Conservation (phyloP, 306 rosid genomes). For the Quercus berberidifolia region DNA sequence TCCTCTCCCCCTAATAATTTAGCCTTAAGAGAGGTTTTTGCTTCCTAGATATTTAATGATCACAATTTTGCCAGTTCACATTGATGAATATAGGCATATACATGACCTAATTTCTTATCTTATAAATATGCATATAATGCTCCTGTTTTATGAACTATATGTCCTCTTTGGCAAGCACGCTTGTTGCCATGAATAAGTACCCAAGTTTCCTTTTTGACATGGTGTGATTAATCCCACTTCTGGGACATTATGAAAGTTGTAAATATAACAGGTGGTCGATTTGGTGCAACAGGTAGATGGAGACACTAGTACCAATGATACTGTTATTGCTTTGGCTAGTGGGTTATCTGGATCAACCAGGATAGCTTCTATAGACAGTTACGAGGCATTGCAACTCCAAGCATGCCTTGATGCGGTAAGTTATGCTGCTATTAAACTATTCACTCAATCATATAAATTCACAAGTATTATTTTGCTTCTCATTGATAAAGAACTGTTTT, state of each 20-base stretch:
- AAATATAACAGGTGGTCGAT: conserved; percentile 13
- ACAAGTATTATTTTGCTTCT: not conserved
- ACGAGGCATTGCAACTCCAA: conserved; percentile 77
- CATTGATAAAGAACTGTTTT: not conserved
- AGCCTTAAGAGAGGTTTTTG: not conserved
- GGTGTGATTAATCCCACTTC: not conserved
- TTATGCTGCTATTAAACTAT: conserved; percentile 13
- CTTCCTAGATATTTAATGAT: not conserved
- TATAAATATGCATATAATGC: not conserved
- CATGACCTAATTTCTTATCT: not conserved
- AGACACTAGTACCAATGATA: conserved; percentile 94
- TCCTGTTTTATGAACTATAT: not conserved
- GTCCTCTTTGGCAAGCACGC: not conserved
- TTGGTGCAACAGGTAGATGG: conserved; percentile 77
- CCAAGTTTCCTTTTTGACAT: not conserved
- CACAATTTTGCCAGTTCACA: not conserved
- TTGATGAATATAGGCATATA: not conserved
- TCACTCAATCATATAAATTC: not conserved
- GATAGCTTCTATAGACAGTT: conserved; percentile 56
- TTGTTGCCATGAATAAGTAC: not conserved
- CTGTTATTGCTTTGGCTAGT: conserved; percentile 91
- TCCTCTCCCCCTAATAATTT: not conserved
- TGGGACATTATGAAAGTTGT: not conserved
- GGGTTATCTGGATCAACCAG: conserved; percentile 67
- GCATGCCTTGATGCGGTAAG: conserved; percentile 79